phyloP scores from a whole-genome alignment of 148 eudicot species.

The Beta vulgaris region DNA sequence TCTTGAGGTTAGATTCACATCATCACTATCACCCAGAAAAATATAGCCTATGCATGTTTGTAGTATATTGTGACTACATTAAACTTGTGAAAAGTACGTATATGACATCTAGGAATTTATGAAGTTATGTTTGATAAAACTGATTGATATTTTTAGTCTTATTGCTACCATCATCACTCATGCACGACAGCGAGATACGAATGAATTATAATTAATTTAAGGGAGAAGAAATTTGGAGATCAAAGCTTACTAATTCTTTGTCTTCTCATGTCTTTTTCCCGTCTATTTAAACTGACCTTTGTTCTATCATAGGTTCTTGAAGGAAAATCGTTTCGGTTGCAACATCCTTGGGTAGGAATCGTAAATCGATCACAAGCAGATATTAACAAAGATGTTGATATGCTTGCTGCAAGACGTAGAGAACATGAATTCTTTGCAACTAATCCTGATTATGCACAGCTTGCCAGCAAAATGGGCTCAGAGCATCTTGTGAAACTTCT shows the following conservation, averaged over 20 bases:
- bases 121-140: too few relatives aligned
- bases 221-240: too few relatives aligned
- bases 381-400: constrained; percentile 63
- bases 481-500: constrained; percentile 84
- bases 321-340: constrained; percentile 71
- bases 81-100: too few relatives aligned
- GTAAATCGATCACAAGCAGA: constrained; percentile 94
- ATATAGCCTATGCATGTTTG: too few relatives aligned
- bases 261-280: neutral
- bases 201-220: too few relatives aligned
- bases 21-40: too few relatives aligned
- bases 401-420: constrained; percentile 61
- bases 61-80: too few relatives aligned
- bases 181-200: too few relatives aligned
- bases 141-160: too few relatives aligned
- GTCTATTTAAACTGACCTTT: constrained; percentile 6
- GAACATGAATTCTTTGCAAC: constrained; percentile 73
- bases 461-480: constrained; percentile 71
- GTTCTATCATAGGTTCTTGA: constrained; percentile 65
- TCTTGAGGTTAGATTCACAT: constrained; percentile 43
- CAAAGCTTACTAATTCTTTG: too few relatives aligned
- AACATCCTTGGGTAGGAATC: constrained; percentile 85
- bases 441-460: constrained; percentile 76
- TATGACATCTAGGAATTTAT: too few relatives aligned
- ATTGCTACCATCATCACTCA: too few relatives aligned